Conservation (phyloP, 768 basidiomycete species). For the Agaricus subrufescens region DNA sequence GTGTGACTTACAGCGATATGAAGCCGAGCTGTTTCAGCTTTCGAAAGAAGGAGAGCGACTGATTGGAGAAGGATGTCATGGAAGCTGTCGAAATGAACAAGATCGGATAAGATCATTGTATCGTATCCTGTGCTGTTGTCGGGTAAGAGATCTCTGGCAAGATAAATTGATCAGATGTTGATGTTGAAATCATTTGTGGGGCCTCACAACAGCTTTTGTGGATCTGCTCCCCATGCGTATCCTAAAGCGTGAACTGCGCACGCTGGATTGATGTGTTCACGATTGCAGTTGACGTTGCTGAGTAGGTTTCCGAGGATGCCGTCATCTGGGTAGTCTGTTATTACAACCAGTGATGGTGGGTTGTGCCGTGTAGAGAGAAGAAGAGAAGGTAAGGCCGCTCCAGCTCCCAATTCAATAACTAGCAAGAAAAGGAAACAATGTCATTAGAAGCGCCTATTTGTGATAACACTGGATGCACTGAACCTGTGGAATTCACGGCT, state of each 20-base stretch:
- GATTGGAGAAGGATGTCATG: constrained; percentile 55
- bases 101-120: constrained; percentile 62
- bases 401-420: constrained; percentile 74
- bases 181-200: background rate
- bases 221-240: constrained; percentile 64
- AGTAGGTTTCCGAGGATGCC: constrained; percentile 53
- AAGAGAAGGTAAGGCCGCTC: constrained; percentile 63
- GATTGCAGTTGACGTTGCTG: constrained; percentile 51
- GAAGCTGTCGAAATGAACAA: constrained; percentile 63
- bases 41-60: constrained; percentile 42
- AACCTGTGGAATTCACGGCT: constrained; percentile 37
- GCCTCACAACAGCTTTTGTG: constrained; percentile 41
- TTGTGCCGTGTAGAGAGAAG: constrained; percentile 41
- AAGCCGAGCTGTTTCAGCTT: constrained; percentile 32
- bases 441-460: background rate
- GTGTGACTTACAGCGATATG: constrained; percentile 46
- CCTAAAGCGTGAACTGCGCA: constrained; percentile 43
- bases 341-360: constrained; percentile 50
- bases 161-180: background rate
- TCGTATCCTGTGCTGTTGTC: constrained; percentile 39
- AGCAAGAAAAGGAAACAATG: background rate
- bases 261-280: constrained; percentile 22
- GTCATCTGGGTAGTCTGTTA: constrained; percentile 68
- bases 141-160: constrained; percentile 17
- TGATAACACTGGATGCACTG: constrained; percentile 2